Evolutionary conservation across 345 rosid species (phyloP).

Genomic region (Eucalyptus marginata): DNA sequence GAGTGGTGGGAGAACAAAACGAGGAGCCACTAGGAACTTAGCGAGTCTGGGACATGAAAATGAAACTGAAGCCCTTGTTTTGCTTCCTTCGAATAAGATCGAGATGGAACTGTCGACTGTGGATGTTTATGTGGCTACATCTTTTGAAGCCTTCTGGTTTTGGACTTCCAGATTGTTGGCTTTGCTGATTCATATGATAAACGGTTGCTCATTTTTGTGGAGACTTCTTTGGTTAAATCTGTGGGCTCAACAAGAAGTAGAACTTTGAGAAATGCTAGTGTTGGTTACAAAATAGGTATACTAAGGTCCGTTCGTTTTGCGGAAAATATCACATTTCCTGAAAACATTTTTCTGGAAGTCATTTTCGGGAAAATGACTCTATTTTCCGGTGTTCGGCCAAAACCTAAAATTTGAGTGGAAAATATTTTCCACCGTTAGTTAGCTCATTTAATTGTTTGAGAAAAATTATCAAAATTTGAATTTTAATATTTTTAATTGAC

Average conservation of each 20-base stretch:
- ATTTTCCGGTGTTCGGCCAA: too few species aligned
- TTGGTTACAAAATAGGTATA: neutral
- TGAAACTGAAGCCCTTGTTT: neutral
- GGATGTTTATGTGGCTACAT: neutral
- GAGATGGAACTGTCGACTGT: neutral
- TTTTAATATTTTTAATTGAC: too few species aligned
- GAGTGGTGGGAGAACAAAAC: constrained; percentile 86
- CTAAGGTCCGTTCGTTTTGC: neutral
- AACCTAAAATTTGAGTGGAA: too few species aligned
- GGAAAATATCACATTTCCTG: too few species aligned
- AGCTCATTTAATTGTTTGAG: too few species aligned
- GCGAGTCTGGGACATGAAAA: neutral
- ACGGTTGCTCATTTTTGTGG: neutral
- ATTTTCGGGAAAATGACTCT: too few species aligned
- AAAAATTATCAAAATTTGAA: too few species aligned
- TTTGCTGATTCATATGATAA: neutral
- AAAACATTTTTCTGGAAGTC: too few species aligned
- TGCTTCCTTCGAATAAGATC: neutral
- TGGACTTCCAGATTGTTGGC: neutral
- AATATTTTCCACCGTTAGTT: too few species aligned
- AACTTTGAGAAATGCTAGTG: neutral
- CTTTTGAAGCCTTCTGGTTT: neutral
- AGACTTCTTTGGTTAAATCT: neutral
- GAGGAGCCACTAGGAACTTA: neutral
- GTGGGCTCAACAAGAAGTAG: neutral